These are phyloP conservation scores for Tolypocladium nubicola DNA, from an alignment of 2,329 filamentous ascomycete species.

Conservation along the genomic window DNA sequence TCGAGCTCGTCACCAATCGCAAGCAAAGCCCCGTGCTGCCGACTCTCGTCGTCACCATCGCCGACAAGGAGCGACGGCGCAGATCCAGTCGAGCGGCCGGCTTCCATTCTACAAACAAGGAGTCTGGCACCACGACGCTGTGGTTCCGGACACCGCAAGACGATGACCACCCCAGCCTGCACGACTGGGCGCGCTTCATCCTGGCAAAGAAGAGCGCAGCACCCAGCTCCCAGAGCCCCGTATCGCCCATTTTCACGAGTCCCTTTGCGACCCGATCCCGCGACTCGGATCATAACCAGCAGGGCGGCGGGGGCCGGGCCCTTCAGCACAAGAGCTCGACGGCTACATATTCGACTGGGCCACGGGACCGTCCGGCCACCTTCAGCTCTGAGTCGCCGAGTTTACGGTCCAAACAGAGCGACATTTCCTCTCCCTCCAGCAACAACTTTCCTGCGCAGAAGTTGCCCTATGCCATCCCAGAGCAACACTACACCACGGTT, in stretches of 20 bases:
- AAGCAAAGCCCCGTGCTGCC: constrained; percentile 50
- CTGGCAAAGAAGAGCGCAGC: constrained; percentile 32
- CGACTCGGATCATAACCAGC: constrained; percentile 31
- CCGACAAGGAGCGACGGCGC: constrained; percentile 52
- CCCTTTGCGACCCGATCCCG: constrained; percentile 35
- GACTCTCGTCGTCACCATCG: constrained; percentile 47
- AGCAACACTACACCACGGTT: constrained; percentile 39
- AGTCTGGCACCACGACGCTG: constrained; percentile 36
- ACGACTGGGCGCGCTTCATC: constrained; percentile 50
- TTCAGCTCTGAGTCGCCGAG: constrained; percentile 50
- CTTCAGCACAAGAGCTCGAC: constrained; percentile 38
- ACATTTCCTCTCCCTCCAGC: constrained; percentile 48
- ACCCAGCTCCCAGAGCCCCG: constrained; percentile 38
- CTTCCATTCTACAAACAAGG: constrained; percentile 39
- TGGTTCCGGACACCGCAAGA: constrained; percentile 47
- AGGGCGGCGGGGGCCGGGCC: constrained; percentile 30
- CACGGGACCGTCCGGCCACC: constrained; percentile 37
- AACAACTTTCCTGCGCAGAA: constrained; percentile 30
- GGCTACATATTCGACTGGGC: constrained; percentile 35
- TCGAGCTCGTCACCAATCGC: constrained; percentile 48
- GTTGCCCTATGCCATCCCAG: constrained; percentile 25
- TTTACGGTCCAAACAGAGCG: constrained; percentile 50
- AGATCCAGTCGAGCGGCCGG: constrained; percentile 53
- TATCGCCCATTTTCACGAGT: constrained; percentile 42
- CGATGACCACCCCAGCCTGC: constrained; percentile 38